A percentile compares a stretch with the other conserved stretches of the same genome.
phyloP scores from a whole-genome alignment of 2,329 filamentous ascomycete species.

The Calonectria pseudoreteaudii region DNA sequence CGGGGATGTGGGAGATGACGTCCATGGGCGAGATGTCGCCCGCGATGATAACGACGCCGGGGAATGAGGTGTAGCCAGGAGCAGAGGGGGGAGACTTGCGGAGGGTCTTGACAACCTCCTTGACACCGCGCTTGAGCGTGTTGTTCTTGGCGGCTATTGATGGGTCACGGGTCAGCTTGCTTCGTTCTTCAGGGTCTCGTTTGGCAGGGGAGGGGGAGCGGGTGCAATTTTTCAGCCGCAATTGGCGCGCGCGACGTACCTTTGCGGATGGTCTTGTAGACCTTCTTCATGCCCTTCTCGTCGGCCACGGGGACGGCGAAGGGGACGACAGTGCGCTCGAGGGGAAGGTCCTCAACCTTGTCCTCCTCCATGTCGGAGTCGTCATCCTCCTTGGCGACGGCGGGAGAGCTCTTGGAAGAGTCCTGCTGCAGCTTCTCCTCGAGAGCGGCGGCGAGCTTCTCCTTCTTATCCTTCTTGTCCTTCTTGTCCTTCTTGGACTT shows the following conservation, averaged over 20 bases:
- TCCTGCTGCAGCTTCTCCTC: slow-evolving; percentile 73
- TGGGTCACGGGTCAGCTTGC: slow-evolving; percentile 30
- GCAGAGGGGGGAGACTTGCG: slow-evolving; percentile 85
- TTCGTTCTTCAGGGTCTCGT: neutral
- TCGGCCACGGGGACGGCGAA: slow-evolving; percentile 86
- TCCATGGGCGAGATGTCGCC: slow-evolving; percentile 99
- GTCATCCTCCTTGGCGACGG: slow-evolving; percentile 55
- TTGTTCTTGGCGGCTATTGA: slow-evolving; percentile 89
- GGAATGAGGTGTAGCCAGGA: slow-evolving; percentile 71
- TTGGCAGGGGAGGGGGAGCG: neutral
- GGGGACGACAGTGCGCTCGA: slow-evolving; percentile 76
- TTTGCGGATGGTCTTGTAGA: slow-evolving; percentile 68
- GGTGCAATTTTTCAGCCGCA: neutral
- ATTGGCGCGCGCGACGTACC: slow-evolving; percentile 53
- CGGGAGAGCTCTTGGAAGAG: slow-evolving; percentile 54
- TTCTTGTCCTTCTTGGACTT: slow-evolving; percentile 72
- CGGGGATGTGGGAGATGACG: slow-evolving; percentile 97
- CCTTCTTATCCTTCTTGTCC: slow-evolving; percentile 79
- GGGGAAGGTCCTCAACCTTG: slow-evolving; percentile 54
- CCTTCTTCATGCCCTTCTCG: slow-evolving; percentile 78
- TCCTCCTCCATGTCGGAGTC: slow-evolving; percentile 62
- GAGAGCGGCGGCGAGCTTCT: slow-evolving; percentile 75
- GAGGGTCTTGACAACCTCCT: slow-evolving; percentile 98
- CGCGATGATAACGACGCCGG: slow-evolving; percentile 88
- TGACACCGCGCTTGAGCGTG: slow-evolving; percentile 96